phyloP scores from a whole-genome alignment of 23 red algal species.

The Cyanidioschyzon merolae region DNA sequence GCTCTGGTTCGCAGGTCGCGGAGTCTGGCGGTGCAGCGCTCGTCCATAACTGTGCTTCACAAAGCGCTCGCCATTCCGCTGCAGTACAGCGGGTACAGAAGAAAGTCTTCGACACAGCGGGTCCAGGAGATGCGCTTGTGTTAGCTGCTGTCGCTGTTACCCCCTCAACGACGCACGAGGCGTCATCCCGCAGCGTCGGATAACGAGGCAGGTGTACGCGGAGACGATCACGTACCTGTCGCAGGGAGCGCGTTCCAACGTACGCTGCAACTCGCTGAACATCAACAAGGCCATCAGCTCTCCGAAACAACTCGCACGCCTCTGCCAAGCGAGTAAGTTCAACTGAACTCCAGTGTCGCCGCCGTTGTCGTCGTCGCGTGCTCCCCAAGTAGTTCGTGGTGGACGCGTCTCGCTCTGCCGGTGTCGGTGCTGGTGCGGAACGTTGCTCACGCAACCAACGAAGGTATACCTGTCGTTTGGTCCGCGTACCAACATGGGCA shows the following conservation, averaged over 20 bases:
- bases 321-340: not conserved
- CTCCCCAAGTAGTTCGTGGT: not conserved
- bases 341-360: not conserved
- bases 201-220: no score
- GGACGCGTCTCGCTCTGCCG: not conserved
- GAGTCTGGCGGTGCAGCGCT: not conserved
- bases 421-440: not conserved
- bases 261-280: not conserved
- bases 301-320: not conserved
- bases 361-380: not conserved
- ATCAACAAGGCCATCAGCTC: not conserved
- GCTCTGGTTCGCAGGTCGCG: no score
- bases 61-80: not conserved
- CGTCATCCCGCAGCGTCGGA: no score
- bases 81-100: not conserved
- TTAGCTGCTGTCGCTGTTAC: no score
- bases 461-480: not conserved
- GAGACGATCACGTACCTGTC: constrained; percentile 7
- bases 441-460: not conserved
- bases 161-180: no score
- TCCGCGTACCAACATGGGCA: not conserved
- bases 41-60: not conserved
- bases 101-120: not conserved
- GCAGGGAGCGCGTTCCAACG: not conserved
- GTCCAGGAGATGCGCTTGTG: no score